Evolutionary conservation across 805 yeast genomes (phyloP).

Genomic region (Naumovozyma castellii): DNA sequence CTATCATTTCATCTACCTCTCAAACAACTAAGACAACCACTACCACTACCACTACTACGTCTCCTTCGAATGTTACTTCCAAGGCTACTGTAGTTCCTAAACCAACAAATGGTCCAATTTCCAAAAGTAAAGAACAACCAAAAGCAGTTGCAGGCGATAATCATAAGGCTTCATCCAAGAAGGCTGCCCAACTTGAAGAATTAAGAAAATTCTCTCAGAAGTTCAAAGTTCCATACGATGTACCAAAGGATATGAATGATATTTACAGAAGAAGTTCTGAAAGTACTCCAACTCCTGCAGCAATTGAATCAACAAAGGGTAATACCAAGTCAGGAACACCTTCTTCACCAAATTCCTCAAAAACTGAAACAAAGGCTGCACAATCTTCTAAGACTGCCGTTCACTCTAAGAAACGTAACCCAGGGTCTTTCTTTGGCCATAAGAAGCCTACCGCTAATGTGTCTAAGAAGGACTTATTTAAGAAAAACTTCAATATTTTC

Average conservation of each 20-base stretch:
- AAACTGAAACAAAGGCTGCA: slow-evolving; percentile 16
- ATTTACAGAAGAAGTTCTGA: slow-evolving; percentile 2
- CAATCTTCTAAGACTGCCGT: slow-evolving; percentile 3
- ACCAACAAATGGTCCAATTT: background rate
- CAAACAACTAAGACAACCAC: slow-evolving; percentile 3
- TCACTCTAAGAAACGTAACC: slow-evolving; percentile 21
- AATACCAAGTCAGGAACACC: too few species aligned
- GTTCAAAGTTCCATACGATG: slow-evolving; percentile 58
- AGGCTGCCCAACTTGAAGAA: slow-evolving; percentile 57
- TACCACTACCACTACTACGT: background rate
- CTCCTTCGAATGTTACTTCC: too few species aligned
- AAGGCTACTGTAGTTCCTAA: background rate
- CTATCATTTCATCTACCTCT: slow-evolving; percentile 26
- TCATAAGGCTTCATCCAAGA: slow-evolving; percentile 7
- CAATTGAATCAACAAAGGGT: slow-evolving; percentile 11
- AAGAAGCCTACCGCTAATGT: slow-evolving; percentile 27
- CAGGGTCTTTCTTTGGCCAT: slow-evolving; percentile 32
- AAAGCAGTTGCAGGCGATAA: too few species aligned
- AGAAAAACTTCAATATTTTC: slow-evolving; percentile 44
- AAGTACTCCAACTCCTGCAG: slow-evolving; percentile 30
- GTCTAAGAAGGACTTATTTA: slow-evolving; percentile 30
- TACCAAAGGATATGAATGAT: slow-evolving; percentile 37
- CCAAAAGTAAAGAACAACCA: too few species aligned
- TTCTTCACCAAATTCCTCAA: slow-evolving; percentile 13
- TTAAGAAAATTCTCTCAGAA: slow-evolving; percentile 71